Evolutionary conservation across 2,329 filamentous ascomycete species (phyloP), one percentile per base, ranked within the genome.

Genomic region (Penicillium sp.): DNA sequence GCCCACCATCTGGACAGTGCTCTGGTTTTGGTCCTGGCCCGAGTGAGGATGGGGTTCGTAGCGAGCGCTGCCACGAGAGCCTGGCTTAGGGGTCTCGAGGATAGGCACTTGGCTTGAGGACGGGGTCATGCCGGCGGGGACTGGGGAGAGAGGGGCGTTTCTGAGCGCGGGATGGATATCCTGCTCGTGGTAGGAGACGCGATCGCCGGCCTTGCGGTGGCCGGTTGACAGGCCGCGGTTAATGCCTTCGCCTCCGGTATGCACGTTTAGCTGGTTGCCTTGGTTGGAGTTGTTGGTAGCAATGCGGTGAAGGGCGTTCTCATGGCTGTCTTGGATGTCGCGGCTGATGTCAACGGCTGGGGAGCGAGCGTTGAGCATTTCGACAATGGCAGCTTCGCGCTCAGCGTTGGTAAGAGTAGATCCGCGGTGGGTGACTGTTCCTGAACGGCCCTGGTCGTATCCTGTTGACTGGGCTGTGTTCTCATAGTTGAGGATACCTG

Each of bases 181-280:
- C 2, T 58, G 54, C 5, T 64, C 51, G 42, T 52, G 42, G 46
- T 57, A 58, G 3, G 67, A 63, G 37, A 51, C 61, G 19, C 55
- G 62, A 5, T 55, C 50, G 26, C 62, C 67, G 41, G 64, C 59
- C 53, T 69, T 73, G 37, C 76, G 73, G 42, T 73, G 71, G 30
- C 75, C 75, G 4, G 70, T 74, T 3, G 75, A 77, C 1, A 71
- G 68, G n/a, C 69, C 70, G 6, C 75, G 74, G 12, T 64, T 60
- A 17, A 77, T 45, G 64, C 4, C 54, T 57, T 56, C 49, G 53
- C 45, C 31, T 25, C 43, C 43, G 26, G 49, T 31, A 16, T 57
- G 37, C 2, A 65, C 53, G 46, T 61, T 61, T 37, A 67, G 58
- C 49, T 67, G 65, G 46, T 52, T 58, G 31, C 63, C 60, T 49